Base-by-base conservation (phyloP, 1,139 yeast genomes). In the Suhomyces guaymorum region DNA sequence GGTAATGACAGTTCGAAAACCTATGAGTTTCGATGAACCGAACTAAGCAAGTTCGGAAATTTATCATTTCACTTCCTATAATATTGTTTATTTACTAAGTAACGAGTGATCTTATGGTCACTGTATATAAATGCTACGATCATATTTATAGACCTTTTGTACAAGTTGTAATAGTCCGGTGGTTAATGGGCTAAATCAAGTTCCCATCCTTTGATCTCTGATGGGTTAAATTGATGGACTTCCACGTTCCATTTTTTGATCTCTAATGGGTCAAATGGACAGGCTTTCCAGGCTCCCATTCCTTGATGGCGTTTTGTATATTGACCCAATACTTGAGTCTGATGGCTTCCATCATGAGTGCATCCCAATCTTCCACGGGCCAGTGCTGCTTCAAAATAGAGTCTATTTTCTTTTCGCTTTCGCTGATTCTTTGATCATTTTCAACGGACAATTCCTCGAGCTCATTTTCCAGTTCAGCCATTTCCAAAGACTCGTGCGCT, bases 281-380 rank as follows among this genome's bases (percentile, higher is more conserved):
- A 4, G 82, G 78, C 52, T 77, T 75, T 24, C 87, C 88, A 0
- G 82, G 79, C 47, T 80, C 83, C 90, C 92, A 83, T 33, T 86
- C 90, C 47, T 76, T 78, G 29, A 89, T 74, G 4, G 87, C 90
- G 31, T 73, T 74, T 33, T 78, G 78, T 26, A 90, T 79, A 53
- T 86, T 89, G 31, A 73, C 74, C 95, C 96, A 90, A 55, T 89
- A 92, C 54, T 86, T 86, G 43, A 92, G 62, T 44, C 76, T 74
- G 18, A 88, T 77, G 1, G 95, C 83, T 41, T 80, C 80, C 41
- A 74, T 61, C 40, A 83, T 77, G 16, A 94, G 82, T 1, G 56
- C 53, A 15, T 77, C 74, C 70, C 81, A 74, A 35, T 78, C 66
- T 3, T 39, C 42, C 2, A 57, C 41, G 15, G 73, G 78, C 37